Evolutionary conservation across 148 eudicot genomes (phyloP).

Genomic region (Rhododendron simsii): DNA sequence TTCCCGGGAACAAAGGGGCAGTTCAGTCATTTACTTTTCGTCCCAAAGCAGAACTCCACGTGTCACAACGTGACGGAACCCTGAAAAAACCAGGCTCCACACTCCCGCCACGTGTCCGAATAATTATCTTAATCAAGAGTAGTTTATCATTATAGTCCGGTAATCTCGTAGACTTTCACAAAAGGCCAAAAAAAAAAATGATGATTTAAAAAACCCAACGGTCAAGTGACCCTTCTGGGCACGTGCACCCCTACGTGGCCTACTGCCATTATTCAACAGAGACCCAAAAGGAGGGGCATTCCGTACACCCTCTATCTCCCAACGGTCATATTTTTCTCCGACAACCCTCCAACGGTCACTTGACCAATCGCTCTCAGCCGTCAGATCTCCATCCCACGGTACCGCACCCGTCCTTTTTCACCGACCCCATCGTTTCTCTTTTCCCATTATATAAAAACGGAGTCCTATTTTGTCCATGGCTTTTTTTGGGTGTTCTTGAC

Average conservation of each 20-base stretch:
- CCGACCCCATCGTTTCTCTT: constrained; percentile 15
- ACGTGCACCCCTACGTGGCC: constrained; percentile 32
- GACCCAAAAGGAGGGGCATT: neutral
- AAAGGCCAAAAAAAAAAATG: neutral
- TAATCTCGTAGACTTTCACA: neutral
- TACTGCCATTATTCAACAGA: constrained; percentile 3
- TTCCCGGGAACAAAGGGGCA: neutral
- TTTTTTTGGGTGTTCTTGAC: constrained; percentile 24
- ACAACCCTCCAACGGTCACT: constrained; percentile 44
- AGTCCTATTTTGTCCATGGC: constrained; percentile 15
- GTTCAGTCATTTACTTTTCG: neutral
- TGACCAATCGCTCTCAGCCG: constrained; percentile 35
- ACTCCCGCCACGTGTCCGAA: neutral
- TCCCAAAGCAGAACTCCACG: neutral
- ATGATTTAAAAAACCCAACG: neutral
- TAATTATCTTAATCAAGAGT: neutral
- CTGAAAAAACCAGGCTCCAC: neutral
- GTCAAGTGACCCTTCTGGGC: constrained; percentile 3
- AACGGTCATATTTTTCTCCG: constrained; percentile 65
- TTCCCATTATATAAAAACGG: constrained; percentile 34
- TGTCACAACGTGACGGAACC: neutral
- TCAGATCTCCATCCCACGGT: constrained; percentile 55
- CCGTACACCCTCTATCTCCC: constrained; percentile 34
- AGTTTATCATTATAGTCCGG: neutral
- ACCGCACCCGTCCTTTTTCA: constrained; percentile 8